Evolutionary conservation across 495 filamentous ascomycete species (phyloP), one percentile per base, ranked within the genome.

Genomic region (Penicillium verhagenii): DNA sequence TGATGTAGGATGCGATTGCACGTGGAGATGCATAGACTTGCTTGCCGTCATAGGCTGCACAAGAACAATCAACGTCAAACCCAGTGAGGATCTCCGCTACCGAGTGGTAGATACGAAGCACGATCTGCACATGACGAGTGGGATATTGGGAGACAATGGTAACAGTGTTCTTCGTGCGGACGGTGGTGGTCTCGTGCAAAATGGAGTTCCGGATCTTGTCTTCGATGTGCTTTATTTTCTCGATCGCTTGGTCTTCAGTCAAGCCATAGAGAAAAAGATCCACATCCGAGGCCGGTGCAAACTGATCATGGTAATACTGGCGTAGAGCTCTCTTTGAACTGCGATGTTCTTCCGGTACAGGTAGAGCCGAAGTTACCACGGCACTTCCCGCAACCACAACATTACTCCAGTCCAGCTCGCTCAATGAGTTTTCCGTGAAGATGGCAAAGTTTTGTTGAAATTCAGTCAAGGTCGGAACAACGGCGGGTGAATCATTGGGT

Each of bases 141-240:
- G 90, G 90, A 66, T 94, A 91, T 62, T 92, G 87, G 28, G 82
- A 86, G 39, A 81, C 87, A 58, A 95, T 92, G 0, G 90, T 95
- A 57, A 95, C 83, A 18, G 90, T 85, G 63, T 95, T 85, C 70
- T 90, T 92, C 18, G 90, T 93, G 11, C 90, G 76, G 31, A 93
- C 79, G 0, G 86, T 86, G 2, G 88, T 91, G 2, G 84, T 86
- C 66, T 93, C 89, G 18, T 83, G 81, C 20, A 93, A 75, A 52
- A 95, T 84, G 4, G 84, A 81, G 61, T 91, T 84, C 20, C 81
- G 83, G 60, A 95, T 80, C 9, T 70, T 76, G 8, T 71, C 67
- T 57, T 93, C 90, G 59, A 95, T 92, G 47, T 86, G 73, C 59
- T 86, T 84, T 66, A 95, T 92, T 75, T 93, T 93, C 59, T 90